Conservation (phyloP, 1,139 yeast species). For the Dujonia santamariae region DNA sequence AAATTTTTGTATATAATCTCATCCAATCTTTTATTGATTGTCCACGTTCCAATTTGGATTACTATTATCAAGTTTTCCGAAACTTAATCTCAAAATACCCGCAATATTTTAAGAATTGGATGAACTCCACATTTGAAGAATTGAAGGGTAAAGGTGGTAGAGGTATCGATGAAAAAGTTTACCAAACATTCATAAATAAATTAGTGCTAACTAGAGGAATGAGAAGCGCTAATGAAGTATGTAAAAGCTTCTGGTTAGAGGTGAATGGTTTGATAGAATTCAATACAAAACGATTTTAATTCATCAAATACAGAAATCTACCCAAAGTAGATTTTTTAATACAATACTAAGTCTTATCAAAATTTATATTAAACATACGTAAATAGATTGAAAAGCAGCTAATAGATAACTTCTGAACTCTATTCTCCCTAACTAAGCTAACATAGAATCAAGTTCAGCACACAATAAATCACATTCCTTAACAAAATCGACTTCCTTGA, state of each 20-base stretch:
- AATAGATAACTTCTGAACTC: slow-evolving; percentile 1
- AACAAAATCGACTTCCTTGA: slow-evolving; percentile 55
- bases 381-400: too few species aligned
- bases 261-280: slow-evolving; percentile 50
- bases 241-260: slow-evolving; percentile 65
- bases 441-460: slow-evolving; percentile 43
- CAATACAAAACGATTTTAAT: slow-evolving; percentile 11
- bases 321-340: too few species aligned
- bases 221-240: slow-evolving; percentile 52
- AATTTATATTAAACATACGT: too few species aligned
- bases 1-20: slow-evolving; percentile 26
- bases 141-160: slow-evolving; percentile 11
- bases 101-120: slow-evolving; percentile 45
- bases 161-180: slow-evolving; percentile 17
- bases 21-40: slow-evolving; percentile 39
- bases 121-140: slow-evolving; percentile 25
- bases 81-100: slow-evolving; percentile 53
- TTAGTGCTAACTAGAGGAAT: slow-evolving; percentile 64
- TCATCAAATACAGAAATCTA: background rate
- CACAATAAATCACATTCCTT: slow-evolving; percentile 63
- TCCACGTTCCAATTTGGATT: slow-evolving; percentile 61
- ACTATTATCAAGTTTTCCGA: slow-evolving; percentile 54
- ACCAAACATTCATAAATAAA: slow-evolving; percentile 48
- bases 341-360: too few species aligned
- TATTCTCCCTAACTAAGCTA: too few species aligned